phyloP scores from a whole-genome alignment of 1,284 basidiomycete genomes.

The Sutorius eximius region DNA sequence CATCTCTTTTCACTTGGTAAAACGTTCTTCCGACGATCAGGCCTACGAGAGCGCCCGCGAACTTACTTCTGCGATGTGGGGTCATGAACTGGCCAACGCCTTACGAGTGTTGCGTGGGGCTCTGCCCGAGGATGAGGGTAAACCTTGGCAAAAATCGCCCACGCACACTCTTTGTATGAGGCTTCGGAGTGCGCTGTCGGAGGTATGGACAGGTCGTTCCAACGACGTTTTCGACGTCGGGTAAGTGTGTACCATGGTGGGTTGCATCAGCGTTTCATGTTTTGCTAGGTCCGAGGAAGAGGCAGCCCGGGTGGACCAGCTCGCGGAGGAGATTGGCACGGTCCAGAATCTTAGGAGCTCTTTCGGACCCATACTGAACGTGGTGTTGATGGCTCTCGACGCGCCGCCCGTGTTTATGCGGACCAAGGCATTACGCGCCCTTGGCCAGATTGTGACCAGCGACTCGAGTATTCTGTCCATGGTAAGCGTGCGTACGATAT shows the following conservation, averaged over 20 bases:
- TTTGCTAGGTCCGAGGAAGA: constrained; percentile 63
- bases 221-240: constrained; percentile 75
- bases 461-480: constrained; percentile 81
- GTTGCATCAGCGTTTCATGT: constrained; percentile 8
- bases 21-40: constrained; percentile 72
- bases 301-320: constrained; percentile 57
- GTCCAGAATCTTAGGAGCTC: constrained; percentile 73
- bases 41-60: constrained; percentile 82
- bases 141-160: constrained; percentile 28
- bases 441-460: constrained; percentile 82
- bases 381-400: constrained; percentile 75
- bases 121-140: constrained; percentile 37
- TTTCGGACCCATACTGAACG: constrained; percentile 78
- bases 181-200: constrained; percentile 59
- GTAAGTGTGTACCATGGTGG: constrained; percentile 42
- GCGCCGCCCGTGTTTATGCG: constrained; percentile 83
- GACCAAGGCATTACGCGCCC: constrained; percentile 85
- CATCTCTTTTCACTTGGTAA: constrained; percentile 63
- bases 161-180: constrained; percentile 51
- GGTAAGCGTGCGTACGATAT: constrained; percentile 43
- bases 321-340: constrained; percentile 75
- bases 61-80: constrained; percentile 68
- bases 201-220: constrained; percentile 65
- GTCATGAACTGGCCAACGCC: constrained; percentile 68
- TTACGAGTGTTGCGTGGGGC: constrained; percentile 54